Evolutionary conservation across 768 basidiomycete genomes (phyloP), one percentile per base, ranked within the genome.

Genomic region (Tricholoma hemisulphureum): DNA sequence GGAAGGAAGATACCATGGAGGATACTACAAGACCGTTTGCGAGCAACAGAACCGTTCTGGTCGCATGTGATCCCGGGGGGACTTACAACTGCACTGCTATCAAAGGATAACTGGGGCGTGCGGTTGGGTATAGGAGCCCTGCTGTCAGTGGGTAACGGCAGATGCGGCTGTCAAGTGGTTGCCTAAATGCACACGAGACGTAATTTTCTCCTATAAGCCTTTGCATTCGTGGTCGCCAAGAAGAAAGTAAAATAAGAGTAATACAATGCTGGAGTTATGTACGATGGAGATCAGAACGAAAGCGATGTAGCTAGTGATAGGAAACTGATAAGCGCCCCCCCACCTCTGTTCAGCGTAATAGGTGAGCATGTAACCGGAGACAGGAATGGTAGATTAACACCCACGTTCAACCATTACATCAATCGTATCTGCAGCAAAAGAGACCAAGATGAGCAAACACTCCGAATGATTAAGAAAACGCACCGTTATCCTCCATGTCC

Each of bases 371-470:
- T 3, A 31, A 18, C 21, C 10, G 4, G 26, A 23, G 11, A 5
- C 23, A 10, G 3, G 37, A 10, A 9, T 5, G 24, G 16, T 16
- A 34, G 23, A 58, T 60, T 43, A 57, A 50, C 28, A 82, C 87
- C 62, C 77, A 95, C 93, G 94, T 77, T 96, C 93, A 58, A 96
- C 90, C 89, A 95, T 92, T 61, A 95, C 95, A 80, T 98, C 95
- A 74, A 98, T 94, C 6, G 93, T 87, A 70, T 98, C 95, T 87
- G 65, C 21, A 55, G 58, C 53, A 45, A 1, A 28, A 53, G 23
- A 54, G 45, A 31, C 55, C 21, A 53, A 52, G 32, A 21, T 52
- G 45, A 23, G 48, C 21, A 24, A 63, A 13, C n/a, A 23, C 59
- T 11, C 29, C 16, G 11, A 20, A 39, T 31, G 14, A 57, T 53